These are phyloP conservation scores for Rhodotorula babjevae DNA, from an alignment of 768 basidiomycete genomes.

Conservation along the genomic window DNA sequence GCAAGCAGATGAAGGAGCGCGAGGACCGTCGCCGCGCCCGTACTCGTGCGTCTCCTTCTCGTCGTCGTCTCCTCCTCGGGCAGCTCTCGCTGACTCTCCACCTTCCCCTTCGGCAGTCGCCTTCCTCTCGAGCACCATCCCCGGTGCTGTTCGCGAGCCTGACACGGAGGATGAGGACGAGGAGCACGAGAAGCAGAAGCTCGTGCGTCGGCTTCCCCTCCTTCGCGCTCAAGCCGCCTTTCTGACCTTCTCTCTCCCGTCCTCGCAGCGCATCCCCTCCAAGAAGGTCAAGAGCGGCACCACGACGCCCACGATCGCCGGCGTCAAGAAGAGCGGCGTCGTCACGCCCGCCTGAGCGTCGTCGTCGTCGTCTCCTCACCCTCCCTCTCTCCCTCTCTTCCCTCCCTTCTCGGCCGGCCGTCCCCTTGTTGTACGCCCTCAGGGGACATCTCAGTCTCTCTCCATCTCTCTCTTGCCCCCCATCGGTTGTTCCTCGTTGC, in stretches of 20 bases:
- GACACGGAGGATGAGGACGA: conserved; percentile 37
- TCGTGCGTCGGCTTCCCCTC: background rate
- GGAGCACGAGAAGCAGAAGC: conserved; percentile 19
- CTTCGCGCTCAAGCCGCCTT: background rate
- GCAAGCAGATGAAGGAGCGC: conserved; percentile 39
- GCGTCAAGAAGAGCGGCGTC: background rate
- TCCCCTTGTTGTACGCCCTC: background rate
- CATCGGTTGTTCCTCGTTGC: background rate
- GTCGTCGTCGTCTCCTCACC: too few species aligned
- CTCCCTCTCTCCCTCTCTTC: background rate
- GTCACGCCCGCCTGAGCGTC: background rate
- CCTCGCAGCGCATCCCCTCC: background rate
- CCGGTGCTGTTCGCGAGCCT: conserved; percentile 32
- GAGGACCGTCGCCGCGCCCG: conserved; percentile 39
- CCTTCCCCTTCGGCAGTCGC: conserved; percentile 14
- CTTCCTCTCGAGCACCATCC: conserved; percentile 29
- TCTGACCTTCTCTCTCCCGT: background rate
- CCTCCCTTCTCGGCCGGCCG: background rate
- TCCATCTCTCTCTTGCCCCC: background rate
- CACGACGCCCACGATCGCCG: background rate
- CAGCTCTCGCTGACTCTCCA: background rate
- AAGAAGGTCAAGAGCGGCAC: background rate
- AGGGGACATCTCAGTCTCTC: too few species aligned
- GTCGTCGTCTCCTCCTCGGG: background rate
- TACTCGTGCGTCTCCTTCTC: conserved; percentile 17